Conservation (phyloP, 441 rosid genomes). For the Erodium texanum region DNA sequence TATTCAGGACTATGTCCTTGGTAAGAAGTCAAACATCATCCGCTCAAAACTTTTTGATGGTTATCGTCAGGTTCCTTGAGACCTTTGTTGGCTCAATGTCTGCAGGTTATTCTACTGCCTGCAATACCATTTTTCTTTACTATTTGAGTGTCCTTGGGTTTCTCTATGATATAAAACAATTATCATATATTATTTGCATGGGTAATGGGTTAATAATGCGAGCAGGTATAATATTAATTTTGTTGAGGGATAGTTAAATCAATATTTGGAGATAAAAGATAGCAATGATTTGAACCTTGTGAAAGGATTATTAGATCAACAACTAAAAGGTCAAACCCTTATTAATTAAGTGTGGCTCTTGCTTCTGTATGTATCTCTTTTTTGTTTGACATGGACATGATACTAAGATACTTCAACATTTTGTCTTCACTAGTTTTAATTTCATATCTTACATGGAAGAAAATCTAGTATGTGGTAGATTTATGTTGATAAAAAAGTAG, state of each 20-base stretch:
- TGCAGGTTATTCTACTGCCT: constrained; percentile 49
- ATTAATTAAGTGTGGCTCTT: too few relatives aligned
- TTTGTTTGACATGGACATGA: too few relatives aligned
- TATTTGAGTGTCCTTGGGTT: neutral
- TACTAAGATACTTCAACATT: too few relatives aligned
- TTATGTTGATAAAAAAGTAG: too few relatives aligned
- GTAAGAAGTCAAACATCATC: constrained; percentile 61
- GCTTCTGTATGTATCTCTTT: too few relatives aligned
- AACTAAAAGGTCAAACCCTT: too few relatives aligned
- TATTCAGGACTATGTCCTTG: constrained; percentile 87
- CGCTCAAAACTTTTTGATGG: constrained; percentile 67
- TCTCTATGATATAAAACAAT: neutral
- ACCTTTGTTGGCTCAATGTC: constrained; percentile 97
- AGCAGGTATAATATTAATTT: neutral
- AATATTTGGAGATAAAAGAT: neutral
- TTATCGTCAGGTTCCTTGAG: constrained; percentile 86
- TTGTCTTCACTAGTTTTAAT: too few relatives aligned
- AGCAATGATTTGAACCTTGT: neutral
- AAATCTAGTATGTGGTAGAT: too few relatives aligned
- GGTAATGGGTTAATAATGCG: neutral
- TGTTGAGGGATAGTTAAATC: neutral
- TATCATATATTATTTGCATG: neutral
- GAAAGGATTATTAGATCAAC: neutral
- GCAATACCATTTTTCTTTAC: constrained; percentile 4
- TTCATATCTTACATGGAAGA: too few relatives aligned